Evolutionary conservation across 805 yeast species (phyloP).

Genomic region (Lachancea waltii): DNA sequence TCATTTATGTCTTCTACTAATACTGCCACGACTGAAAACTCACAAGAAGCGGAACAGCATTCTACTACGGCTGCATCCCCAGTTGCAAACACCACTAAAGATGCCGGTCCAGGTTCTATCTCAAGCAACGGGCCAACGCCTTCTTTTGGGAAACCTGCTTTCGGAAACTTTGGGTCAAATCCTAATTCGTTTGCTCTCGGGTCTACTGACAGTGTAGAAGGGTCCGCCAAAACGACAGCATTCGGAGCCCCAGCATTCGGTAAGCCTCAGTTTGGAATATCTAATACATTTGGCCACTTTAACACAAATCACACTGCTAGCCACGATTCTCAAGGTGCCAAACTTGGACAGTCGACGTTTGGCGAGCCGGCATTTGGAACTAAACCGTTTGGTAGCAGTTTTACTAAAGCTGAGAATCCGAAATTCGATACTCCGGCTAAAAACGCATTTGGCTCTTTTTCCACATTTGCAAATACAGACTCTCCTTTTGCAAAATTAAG

Average conservation of each 20-base stretch:
- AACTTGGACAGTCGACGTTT: constrained; percentile 12
- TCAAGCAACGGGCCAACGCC: too few species aligned
- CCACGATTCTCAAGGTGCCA: background rate
- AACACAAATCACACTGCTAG: background rate
- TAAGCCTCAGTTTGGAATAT: background rate
- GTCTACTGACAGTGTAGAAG: too few species aligned
- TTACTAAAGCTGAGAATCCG: background rate
- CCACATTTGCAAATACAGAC: constrained; percentile 2
- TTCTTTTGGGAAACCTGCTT: background rate
- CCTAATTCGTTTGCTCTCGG: too few species aligned
- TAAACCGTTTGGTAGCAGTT: background rate
- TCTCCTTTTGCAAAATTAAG: constrained; percentile 3
- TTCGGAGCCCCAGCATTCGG: background rate
- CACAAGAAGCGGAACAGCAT: background rate
- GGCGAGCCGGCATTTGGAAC: constrained; percentile 17
- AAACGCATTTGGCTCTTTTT: constrained; percentile 4
- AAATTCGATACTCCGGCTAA: background rate
- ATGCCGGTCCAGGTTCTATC: too few species aligned
- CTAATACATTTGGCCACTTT: background rate
- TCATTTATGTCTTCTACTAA: background rate
- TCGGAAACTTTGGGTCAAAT: too few species aligned
- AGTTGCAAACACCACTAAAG: background rate
- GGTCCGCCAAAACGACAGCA: too few species aligned
- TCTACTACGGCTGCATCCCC: background rate
- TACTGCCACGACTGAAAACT: background rate